Evolutionary conservation across 257 asterid species (phyloP).

Genomic region (Solanum chiquidenum): DNA sequence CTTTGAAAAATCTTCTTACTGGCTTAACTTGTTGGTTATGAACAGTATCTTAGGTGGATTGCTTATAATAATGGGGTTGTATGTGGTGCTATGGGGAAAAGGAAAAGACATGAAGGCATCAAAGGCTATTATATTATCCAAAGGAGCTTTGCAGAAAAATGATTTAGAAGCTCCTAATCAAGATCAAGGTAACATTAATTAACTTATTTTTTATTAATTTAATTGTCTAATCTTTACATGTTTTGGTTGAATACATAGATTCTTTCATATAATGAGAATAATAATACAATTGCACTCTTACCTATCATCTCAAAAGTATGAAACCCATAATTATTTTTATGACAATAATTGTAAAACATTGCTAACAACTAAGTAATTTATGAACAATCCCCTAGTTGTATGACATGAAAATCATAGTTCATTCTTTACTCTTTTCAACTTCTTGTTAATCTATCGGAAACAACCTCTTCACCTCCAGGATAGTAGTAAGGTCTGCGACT

Average conservation of each 20-base stretch:
- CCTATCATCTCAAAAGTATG: neutral
- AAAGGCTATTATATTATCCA: neutral
- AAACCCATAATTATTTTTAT: neutral
- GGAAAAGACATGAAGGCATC: slow-evolving; percentile 22
- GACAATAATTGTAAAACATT: neutral
- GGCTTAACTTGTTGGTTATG: neutral
- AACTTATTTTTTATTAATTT: neutral
- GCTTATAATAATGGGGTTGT: slow-evolving; percentile 34
- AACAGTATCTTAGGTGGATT: slow-evolving; percentile 41
- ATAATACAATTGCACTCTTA: neutral
- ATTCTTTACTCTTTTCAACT: neutral
- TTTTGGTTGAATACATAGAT: neutral
- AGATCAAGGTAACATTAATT: neutral
- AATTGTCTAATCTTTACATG: neutral
- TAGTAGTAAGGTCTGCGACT: neutral
- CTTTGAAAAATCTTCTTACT: neutral
- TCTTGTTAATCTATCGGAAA: neutral
- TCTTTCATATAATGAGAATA: neutral
- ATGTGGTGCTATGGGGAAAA: slow-evolving; percentile 47
- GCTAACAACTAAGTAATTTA: neutral
- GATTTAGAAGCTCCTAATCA: neutral
- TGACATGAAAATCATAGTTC: neutral
- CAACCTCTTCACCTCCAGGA: neutral
- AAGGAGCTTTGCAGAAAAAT: neutral
- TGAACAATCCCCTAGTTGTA: neutral